These are phyloP conservation scores for Kentomonas sorsogonicus DNA, from an alignment of 208 protist genomes.

Conservation along the genomic window DNA sequence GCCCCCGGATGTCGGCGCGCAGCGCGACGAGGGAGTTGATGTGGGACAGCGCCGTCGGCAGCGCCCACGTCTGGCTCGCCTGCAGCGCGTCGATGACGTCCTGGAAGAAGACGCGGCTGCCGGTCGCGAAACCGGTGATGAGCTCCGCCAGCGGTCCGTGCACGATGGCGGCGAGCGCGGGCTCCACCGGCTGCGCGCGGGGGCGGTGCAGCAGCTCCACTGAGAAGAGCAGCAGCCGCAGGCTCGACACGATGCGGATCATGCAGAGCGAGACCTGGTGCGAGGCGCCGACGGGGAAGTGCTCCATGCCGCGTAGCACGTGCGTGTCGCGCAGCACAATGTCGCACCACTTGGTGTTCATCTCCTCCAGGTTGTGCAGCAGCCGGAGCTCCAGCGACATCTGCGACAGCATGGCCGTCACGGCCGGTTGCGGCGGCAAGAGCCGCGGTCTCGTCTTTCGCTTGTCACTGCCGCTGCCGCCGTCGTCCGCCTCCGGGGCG, in stretches of 20 bases:
- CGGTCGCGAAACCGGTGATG: conserved; percentile 20
- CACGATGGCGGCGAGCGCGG: conserved; percentile 6
- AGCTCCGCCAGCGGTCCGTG: conserved; percentile 19
- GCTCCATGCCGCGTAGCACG: conserved; percentile 22
- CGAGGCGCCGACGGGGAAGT: conserved; percentile 19
- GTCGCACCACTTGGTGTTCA: conserved; percentile 32
- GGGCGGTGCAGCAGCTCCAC: conserved; percentile 32
- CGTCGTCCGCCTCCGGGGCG: conserved; percentile 21
- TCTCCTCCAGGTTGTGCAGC: conserved; percentile 9
- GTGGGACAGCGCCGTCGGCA: conserved; percentile 17
- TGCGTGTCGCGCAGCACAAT: conserved; percentile 18
- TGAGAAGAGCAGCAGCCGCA: conserved; percentile 26
- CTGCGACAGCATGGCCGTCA: conserved; percentile 31
- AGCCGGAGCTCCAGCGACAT: conserved; percentile 24
- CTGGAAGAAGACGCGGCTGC: conserved; percentile 20
- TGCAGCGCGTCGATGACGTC: conserved; percentile 35
- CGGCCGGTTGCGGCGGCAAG: too few species aligned
- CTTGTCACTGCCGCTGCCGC: too few species aligned
- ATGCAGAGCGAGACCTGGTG: conserved; percentile 10
- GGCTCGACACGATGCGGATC: conserved; percentile 20
- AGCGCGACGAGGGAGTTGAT: conserved; percentile 26
- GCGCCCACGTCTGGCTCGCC: conserved; percentile 22
- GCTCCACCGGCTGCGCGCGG: conserved; percentile 6
- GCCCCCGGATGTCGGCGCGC: too few species aligned
- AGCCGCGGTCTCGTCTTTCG: too few species aligned